Evolutionary conservation across 2,329 filamentous ascomycete genomes (phyloP).

Genomic region (Cordyceps javanica): DNA sequence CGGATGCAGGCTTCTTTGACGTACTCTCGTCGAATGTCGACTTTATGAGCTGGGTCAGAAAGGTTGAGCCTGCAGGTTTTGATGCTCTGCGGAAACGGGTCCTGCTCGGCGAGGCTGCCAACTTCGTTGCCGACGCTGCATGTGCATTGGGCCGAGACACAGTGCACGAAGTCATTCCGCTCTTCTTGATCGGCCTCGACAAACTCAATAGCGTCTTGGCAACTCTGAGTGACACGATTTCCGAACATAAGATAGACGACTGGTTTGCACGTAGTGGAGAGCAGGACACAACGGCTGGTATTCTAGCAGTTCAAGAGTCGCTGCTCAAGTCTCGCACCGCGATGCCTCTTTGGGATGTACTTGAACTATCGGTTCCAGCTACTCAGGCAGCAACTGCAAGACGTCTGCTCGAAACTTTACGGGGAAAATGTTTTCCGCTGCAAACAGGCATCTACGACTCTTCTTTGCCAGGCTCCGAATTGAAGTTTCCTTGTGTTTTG

Average conservation of each 20-base stretch:
- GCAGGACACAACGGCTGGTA: background rate
- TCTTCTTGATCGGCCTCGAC: slow-evolving; percentile 8
- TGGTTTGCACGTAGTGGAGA: slow-evolving; percentile 3
- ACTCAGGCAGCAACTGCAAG: background rate
- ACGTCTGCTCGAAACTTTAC: background rate
- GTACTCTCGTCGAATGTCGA: background rate
- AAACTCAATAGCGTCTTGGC: slow-evolving; percentile 7
- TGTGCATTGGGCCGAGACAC: slow-evolving; percentile 9
- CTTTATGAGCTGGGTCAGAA: slow-evolving; percentile 4
- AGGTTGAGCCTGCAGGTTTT: slow-evolving; percentile 2
- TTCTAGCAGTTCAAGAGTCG: slow-evolving; percentile 2
- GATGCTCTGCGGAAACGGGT: background rate
- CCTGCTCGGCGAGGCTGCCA: slow-evolving; percentile 8
- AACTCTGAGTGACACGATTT: background rate
- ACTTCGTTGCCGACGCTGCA: slow-evolving; percentile 8
- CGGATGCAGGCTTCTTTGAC: slow-evolving; percentile 2
- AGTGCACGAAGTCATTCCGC: slow-evolving; percentile 2
- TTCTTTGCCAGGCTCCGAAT: background rate
- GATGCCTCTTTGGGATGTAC: background rate
- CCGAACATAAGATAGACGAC: slow-evolving; percentile 6
- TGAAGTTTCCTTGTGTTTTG: background rate
- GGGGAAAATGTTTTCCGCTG: background rate
- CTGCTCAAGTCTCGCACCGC: background rate
- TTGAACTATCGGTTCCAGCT: background rate
- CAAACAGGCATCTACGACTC: background rate